Evolutionary conservation across 768 basidiomycete species (phyloP), one percentile per base, ranked within the genome.

Genomic region (Mycena maculata): DNA sequence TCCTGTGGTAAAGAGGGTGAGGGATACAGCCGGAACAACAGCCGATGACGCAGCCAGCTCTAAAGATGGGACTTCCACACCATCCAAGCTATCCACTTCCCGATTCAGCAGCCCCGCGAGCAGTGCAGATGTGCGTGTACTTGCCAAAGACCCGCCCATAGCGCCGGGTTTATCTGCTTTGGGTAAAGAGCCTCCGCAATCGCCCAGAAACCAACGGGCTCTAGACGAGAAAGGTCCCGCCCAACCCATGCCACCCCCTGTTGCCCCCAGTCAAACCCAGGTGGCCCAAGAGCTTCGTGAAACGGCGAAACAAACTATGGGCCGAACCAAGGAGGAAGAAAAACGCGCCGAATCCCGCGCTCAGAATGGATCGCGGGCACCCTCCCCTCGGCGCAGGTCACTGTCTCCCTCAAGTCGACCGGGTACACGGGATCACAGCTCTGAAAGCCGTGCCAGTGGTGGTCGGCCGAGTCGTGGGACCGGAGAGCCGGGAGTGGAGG

Each of bases 241-340:
- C 31, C 76, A 73, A n/a, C 83, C 86, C 38, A 94, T 95, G 92
- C 92, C 91, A 15, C 93, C 94, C 5, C 93, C 93, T 20, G 83
- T 81, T 27, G 88, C 84, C 52, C 93, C 93, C 2, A 94, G 93
- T 72, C 92, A 93, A 72, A 93, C 92, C 0, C 78, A 82, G 8
- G 91, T 90, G 12, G 92, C 92, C 1, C 91, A 93, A 71, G 93
- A 93, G 72, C 83, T 94, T 18, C 86, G 93, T 54, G 92, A 92
- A 74, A 93, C 91, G 3, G 93, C 92, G 8, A 91, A 90, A 72
- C 90, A 91, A 73, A 84, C 87, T 18, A 85, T 89, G 45, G 76
- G 75, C 38, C 82, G 88, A 72, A 83, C 84, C 16, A 82, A 81
- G 65, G 68, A 72, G 23, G 86, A 86, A 31, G 84, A 84, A 52